These are phyloP conservation scores for Globisporangium mamillatum DNA, from an alignment of 352 stramenopile species.

Conservation along the genomic window DNA sequence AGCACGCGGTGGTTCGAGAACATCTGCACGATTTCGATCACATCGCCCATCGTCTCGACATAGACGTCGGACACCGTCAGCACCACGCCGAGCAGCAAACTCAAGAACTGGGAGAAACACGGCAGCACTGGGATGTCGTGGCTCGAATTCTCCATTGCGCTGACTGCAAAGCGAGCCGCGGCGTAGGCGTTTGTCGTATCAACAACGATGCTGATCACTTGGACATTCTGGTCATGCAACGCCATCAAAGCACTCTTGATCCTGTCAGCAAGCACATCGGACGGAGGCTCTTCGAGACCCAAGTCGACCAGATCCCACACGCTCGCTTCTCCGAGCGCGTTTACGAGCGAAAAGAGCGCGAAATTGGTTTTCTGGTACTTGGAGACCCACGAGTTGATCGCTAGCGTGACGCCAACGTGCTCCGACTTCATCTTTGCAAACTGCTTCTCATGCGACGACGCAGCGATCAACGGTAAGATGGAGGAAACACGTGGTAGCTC, in stretches of 20 bases:
- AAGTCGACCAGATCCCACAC: conserved; percentile 59
- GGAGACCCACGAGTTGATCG: conserved; percentile 59
- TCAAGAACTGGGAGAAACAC: conserved; percentile 57
- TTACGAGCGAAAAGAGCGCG: conserved; percentile 68
- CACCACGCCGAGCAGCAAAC: conserved; percentile 52
- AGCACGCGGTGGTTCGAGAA: conserved; percentile 62
- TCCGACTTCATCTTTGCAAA: conserved; percentile 62
- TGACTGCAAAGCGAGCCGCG: conserved; percentile 43
- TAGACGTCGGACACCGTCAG: conserved; percentile 50
- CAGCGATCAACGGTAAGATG: conserved; percentile 23
- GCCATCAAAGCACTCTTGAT: conserved; percentile 42
- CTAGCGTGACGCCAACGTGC: conserved; percentile 51
- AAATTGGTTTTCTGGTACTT: conserved; percentile 50
- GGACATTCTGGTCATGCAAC: conserved; percentile 44
- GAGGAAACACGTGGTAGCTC: conserved; percentile 22
- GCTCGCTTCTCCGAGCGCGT: conserved; percentile 57
- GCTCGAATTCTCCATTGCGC: conserved; percentile 31
- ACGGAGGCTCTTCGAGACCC: conserved; percentile 33
- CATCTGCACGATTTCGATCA: conserved; percentile 62
- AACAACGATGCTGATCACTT: conserved; percentile 73
- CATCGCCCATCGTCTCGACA: conserved; percentile 56
- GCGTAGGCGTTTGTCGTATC: conserved; percentile 41
- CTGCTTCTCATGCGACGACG: conserved; percentile 43
- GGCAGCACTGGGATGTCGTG: conserved; percentile 52
- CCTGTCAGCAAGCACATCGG: conserved; percentile 46